These are phyloP conservation scores for Aspergillus heteromorphus DNA, from an alignment of 495 filamentous ascomycete genomes.

Conservation along the genomic window DNA sequence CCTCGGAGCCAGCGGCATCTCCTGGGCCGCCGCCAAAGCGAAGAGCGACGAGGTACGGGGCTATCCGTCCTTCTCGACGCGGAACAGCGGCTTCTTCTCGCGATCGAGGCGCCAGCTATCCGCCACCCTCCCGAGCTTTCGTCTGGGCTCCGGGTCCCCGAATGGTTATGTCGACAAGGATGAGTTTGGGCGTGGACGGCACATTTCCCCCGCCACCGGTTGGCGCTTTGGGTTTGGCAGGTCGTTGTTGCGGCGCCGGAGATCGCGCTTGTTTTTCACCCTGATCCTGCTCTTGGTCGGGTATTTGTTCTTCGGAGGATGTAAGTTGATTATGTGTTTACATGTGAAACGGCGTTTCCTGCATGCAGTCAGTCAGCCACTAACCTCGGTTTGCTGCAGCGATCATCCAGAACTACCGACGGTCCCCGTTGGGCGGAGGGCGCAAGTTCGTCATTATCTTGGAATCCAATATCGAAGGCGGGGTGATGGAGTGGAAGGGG, in stretches of 20 bases:
- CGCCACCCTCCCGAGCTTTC: conserved; percentile 67
- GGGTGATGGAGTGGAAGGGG: conserved; percentile 99
- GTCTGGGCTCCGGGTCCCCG: conserved; percentile 21
- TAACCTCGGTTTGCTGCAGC: conserved; percentile 14
- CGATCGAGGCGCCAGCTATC: conserved; percentile 72
- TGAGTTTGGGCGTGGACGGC: conserved; percentile 53
- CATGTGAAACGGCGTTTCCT: not conserved
- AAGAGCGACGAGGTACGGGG: conserved; percentile 69
- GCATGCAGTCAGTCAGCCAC: not conserved
- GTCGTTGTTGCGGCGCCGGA: conserved; percentile 43
- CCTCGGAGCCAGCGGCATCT: conserved; percentile 46
- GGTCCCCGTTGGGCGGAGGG: conserved; percentile 68
- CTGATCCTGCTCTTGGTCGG: conserved; percentile 57
- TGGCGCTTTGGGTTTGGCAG: conserved; percentile 32
- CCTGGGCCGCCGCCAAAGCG: conserved; percentile 75
- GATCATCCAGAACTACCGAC: conserved; percentile 44
- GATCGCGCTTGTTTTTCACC: conserved; percentile 54
- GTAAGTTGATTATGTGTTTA: conserved; percentile 27
- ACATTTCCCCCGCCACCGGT: conserved; percentile 17
- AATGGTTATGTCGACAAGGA: conserved; percentile 68
- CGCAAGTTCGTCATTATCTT: conserved; percentile 91
- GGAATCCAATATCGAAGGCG: conserved; percentile 88
- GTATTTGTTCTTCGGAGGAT: conserved; percentile 55
- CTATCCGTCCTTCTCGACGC: conserved; percentile 76
- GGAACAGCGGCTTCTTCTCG: conserved; percentile 75